Conservation (phyloP, 2,329 filamentous ascomycete species). For the Xylaria sp. region DNA sequence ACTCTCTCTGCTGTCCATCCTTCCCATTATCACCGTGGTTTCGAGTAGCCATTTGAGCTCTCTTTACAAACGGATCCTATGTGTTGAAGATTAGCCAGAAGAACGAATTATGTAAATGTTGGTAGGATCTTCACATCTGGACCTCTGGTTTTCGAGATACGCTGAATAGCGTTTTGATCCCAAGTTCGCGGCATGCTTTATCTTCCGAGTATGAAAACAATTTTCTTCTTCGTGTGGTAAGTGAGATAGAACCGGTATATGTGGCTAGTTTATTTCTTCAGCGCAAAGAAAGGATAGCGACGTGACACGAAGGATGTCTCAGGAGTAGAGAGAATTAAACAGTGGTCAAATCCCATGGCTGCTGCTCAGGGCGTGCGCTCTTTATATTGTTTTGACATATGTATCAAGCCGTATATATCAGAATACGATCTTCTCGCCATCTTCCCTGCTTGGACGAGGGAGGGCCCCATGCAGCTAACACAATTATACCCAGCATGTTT, state of each 20-base stretch:
- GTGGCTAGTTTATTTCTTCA: background rate
- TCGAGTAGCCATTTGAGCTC: slow-evolving; percentile 32
- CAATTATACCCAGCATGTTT: background rate
- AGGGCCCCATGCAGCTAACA: background rate
- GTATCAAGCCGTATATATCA: background rate
- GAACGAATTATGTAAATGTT: background rate
- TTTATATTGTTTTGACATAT: background rate
- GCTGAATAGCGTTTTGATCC: slow-evolving; percentile 49
- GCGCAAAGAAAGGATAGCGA: background rate
- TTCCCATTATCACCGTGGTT: slow-evolving; percentile 23
- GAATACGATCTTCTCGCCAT: background rate
- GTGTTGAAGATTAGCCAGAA: background rate
- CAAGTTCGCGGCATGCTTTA: slow-evolving; percentile 48
- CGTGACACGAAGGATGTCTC: background rate
- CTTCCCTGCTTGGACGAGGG: background rate
- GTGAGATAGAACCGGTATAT: background rate
- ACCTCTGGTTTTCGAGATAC: slow-evolving; percentile 51
- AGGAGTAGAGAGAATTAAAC: background rate
- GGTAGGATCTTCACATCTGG: slow-evolving; percentile 11
- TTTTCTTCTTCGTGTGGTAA: background rate
- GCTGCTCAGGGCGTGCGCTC: background rate
- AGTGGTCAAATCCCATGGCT: background rate
- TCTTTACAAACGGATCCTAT: slow-evolving; percentile 38
- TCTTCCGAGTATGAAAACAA: background rate
- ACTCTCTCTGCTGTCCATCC: background rate